These are phyloP conservation scores for Podaxis rugospora DNA, from an alignment of 768 basidiomycete species.

Conservation along the genomic window DNA sequence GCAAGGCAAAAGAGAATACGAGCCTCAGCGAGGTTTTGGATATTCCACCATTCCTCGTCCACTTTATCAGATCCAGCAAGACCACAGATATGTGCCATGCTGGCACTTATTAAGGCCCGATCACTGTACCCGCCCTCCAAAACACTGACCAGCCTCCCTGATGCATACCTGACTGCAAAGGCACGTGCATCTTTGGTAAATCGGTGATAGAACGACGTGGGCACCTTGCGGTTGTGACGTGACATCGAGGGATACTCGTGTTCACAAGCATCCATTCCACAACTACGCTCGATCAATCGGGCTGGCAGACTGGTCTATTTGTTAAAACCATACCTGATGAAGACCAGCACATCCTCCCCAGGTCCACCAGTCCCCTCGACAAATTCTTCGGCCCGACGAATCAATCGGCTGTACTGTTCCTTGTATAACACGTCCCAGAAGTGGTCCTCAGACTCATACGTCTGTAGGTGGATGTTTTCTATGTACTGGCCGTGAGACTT, in stretches of 20 bases:
- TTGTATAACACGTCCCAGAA: constrained; percentile 77
- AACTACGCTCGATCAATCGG: constrained; percentile 38
- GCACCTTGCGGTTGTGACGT: constrained; percentile 85
- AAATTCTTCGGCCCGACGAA: constrained; percentile 69
- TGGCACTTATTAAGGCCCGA: constrained; percentile 77
- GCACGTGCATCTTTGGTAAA: constrained; percentile 70
- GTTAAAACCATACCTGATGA: constrained; percentile 67
- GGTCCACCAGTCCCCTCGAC: constrained; percentile 59
- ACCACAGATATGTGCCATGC: constrained; percentile 78
- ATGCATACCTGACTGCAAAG: constrained; percentile 62
- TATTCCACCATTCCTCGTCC: constrained; percentile 62
- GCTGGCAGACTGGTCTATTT: background rate
- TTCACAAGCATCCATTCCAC: constrained; percentile 93
- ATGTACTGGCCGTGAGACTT: constrained; percentile 85
- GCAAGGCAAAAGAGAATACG: constrained; percentile 11
- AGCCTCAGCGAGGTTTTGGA: constrained; percentile 58
- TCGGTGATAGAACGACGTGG: constrained; percentile 77
- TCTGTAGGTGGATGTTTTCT: constrained; percentile 79
- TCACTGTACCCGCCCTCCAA: constrained; percentile 97
- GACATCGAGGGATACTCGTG: constrained; percentile 92
- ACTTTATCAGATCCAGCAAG: constrained; percentile 39
- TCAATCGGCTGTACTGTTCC: constrained; percentile 52
- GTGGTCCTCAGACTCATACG: constrained; percentile 65
- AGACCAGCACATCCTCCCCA: constrained; percentile 69
- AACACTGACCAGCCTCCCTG: constrained; percentile 76